A percentile compares a stretch with the other conserved stretches of the same genome.
Conservation (phyloP, 2,329 filamentous ascomycete genomes). For the Exophiala alcalophila region DNA sequence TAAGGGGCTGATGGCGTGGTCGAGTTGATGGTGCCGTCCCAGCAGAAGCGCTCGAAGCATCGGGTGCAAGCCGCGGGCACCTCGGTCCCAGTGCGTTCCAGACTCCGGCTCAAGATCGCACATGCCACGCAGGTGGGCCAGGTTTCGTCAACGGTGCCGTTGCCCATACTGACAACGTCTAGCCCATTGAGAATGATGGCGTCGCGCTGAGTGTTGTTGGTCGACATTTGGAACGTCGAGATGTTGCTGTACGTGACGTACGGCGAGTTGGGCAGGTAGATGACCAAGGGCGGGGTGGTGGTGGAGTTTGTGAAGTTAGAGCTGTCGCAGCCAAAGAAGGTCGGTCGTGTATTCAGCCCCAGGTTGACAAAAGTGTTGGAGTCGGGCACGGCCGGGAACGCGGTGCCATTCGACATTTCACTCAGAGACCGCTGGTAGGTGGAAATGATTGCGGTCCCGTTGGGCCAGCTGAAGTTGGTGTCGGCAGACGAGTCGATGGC, state of each 20-base stretch:
- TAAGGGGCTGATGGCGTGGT: slow-evolving; percentile 60
- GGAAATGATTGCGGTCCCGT: slow-evolving; percentile 70
- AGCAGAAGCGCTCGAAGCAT: slow-evolving; percentile 86
- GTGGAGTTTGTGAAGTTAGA: slow-evolving; percentile 59
- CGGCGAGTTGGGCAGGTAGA: slow-evolving; percentile 85
- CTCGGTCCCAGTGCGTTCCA: slow-evolving; percentile 65
- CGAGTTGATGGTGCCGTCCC: slow-evolving; percentile 71
- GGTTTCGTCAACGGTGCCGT: slow-evolving; percentile 67
- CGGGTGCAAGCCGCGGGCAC: slow-evolving; percentile 68
- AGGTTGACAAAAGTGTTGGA: slow-evolving; percentile 75
- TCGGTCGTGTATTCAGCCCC: slow-evolving; percentile 68
- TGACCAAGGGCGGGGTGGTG: slow-evolving; percentile 66
- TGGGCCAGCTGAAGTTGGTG: slow-evolving; percentile 67
- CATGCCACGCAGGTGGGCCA: slow-evolving; percentile 88
- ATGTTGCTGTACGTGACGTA: slow-evolving; percentile 75
- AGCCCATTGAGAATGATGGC: slow-evolving; percentile 83
- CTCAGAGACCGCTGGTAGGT: slow-evolving; percentile 66
- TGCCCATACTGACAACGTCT: slow-evolving; percentile 77
- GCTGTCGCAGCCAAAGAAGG: slow-evolving; percentile 76
- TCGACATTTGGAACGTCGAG: slow-evolving; percentile 41
- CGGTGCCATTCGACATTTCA: slow-evolving; percentile 62
- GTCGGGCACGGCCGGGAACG: slow-evolving; percentile 70
- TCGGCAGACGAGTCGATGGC: slow-evolving; percentile 77
- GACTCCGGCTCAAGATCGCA: slow-evolving; percentile 74
- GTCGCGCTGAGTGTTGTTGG: slow-evolving; percentile 58